phyloP scores from a whole-genome alignment of 257 asterid species.

The Echites panduratus region DNA sequence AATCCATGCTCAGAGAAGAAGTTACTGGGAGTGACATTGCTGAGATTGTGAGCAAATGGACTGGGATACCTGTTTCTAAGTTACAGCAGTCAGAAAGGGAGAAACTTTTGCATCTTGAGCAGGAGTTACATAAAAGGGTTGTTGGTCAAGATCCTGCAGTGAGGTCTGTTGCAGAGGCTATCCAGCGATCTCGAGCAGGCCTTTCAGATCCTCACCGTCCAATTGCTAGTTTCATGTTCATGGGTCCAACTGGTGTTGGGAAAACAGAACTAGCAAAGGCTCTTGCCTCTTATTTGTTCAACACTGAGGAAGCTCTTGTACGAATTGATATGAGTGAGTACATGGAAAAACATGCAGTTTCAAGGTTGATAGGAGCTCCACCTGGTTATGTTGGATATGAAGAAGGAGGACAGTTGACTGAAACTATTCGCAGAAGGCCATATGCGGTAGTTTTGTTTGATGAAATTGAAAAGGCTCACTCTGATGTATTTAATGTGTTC shows the following conservation, averaged over 20 bases:
- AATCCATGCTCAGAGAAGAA: constrained; percentile 93
- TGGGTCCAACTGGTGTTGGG: constrained; percentile 99
- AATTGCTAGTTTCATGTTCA: constrained; percentile 95
- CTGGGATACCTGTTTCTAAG: constrained; percentile 89
- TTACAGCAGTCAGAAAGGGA: constrained; percentile 84
- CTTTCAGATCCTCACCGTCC: constrained; percentile 97
- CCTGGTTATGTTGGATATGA: constrained; percentile 97
- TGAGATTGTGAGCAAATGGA: constrained; percentile 97
- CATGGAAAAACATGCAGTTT: constrained; percentile 97
- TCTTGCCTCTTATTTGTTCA: constrained; percentile 78
- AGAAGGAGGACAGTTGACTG: constrained; percentile 93
- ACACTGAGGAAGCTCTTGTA: constrained; percentile 91
- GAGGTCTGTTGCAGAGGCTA: constrained; percentile 88
- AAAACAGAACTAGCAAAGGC: constrained; percentile 95
- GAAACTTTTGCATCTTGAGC: constrained; percentile 74
- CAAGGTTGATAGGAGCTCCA: constrained; percentile 89
- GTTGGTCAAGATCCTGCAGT: constrained; percentile 95
- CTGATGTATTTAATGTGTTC: constrained; percentile 85
- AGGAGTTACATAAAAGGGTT: constrained; percentile 72
- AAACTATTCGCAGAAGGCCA: constrained; percentile 82
- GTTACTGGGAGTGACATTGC: constrained; percentile 78
- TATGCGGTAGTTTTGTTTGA: constrained; percentile 84
- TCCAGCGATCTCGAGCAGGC: constrained; percentile 89
- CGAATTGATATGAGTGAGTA: constrained; percentile 97
- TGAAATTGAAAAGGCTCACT: constrained; percentile 90